Base-by-base conservation (phyloP, 208 protist genomes). In the Trypanosoma rangeli region DNA sequence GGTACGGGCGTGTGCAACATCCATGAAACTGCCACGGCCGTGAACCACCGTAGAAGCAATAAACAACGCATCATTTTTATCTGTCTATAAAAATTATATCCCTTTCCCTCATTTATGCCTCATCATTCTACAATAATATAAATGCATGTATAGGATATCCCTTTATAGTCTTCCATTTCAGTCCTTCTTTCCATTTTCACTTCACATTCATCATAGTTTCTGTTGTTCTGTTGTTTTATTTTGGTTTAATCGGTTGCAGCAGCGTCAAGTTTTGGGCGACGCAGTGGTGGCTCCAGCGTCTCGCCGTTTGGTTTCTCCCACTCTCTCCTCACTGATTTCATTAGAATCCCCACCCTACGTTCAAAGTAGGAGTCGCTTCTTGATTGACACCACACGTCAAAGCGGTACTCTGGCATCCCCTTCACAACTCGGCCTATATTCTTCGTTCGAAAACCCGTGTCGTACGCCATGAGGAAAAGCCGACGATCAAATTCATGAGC, bases 381-480 rank as follows among this genome's bases (percentile, higher is more conserved):
- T 13, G 91, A 90, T 52, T 92, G 87, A 39, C 74, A 90, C 87
- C 86, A 94, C 15, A 94, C 85, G 59, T 96, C 82, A 76, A 96
- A 96, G 7, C 75, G 69, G 69, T 90, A 84, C 76, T 94, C 81
- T 8, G 91, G 88, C 54, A 84, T 75, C 46, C 26, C 49, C 16
- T 83, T 86, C 3, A 76, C 33, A 15, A 93, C 68, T 24, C 80
- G 35, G 53, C 84, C 79, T 42, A 68, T 64, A 29, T 85, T 84
- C 22, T 57, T 7, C 46, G 61, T 39, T 31, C 74, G 55, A 52
- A 95, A 93, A 12, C 86, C 86, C 0, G 72, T 18, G n/a, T 92
- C 76, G 70, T 95, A 95, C 18, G 70, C 87, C 44, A 79, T 68
- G 10, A 95, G 73, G 67, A 95, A 95, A 9, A 95, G 70, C 53